Base-by-base conservation (phyloP, 345 rosid genomes). In the Citrus medica region DNA sequence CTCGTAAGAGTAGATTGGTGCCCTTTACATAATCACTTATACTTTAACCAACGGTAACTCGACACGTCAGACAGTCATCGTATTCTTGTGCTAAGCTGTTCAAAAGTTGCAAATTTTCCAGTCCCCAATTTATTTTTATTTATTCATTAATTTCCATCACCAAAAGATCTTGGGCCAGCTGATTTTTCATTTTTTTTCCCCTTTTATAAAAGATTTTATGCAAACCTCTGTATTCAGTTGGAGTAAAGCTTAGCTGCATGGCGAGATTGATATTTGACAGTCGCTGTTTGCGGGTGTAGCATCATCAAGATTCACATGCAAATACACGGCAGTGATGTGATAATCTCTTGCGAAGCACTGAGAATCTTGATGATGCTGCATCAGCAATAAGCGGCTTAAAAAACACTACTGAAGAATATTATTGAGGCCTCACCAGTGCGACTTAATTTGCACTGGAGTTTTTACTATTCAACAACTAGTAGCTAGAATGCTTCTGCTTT, bases 281-380 rank as follows among this genome's bases (percentile, higher is more conserved):
- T 82, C 87, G 94, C 91, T 85, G 88, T 81, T 89, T 90, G 93
- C 89, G 66, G 94, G 81, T 79, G 98, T 87, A 83, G 98, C 98
- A 95, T 85, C 98, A 89, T 90, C 89, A 93, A 93, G 98, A 95
- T 95, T 95, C 98, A 93, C 98, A 95, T 85, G 83, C 75, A 82
- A 84, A 83, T 81, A 82, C 79, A 62, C 76, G 78, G 82, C 46
- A 80, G 79, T 42, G 79, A 76, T 65, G 30, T 14, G 40, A 65
- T 72, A 35, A 25, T 28, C 64, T 55, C 51, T 51, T 66, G 80
- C 63, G 66, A 66, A 78, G 75, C 74, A 83, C 69, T 95, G 98
- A 91, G 98, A 95, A 95, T 95, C 98, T 90, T 95, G 98, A 95
- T 95, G 98, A 95, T 95, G 98, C 95, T 95, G 98, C 98, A 93